Conservation (phyloP, 768 basidiomycete species). For the Suillus discolor region DNA sequence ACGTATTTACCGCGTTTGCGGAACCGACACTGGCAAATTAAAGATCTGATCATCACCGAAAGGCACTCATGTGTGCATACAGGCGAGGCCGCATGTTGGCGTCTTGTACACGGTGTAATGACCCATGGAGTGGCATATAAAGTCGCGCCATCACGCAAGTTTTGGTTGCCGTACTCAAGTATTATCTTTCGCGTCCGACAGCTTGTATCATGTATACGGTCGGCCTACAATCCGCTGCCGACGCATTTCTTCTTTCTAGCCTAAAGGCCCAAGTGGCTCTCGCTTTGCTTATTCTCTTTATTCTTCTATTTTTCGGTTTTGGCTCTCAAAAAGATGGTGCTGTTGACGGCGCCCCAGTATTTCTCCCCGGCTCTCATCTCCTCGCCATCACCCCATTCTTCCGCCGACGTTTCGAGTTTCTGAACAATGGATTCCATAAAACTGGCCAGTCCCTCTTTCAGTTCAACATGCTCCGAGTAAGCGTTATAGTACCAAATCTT, state of each 20-base stretch:
- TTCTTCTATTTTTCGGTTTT: constrained; percentile 41
- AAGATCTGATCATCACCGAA: constrained; percentile 13
- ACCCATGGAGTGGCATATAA: constrained; percentile 1
- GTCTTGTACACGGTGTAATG: not conserved
- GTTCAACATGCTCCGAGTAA: constrained; percentile 67
- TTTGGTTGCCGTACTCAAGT: constrained; percentile 24
- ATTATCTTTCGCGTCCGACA: constrained; percentile 29
- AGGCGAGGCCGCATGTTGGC: constrained; percentile 6
- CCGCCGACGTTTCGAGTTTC: constrained; percentile 67
- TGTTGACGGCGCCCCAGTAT: constrained; percentile 49
- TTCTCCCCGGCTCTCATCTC: constrained; percentile 59
- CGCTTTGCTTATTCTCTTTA: constrained; percentile 35
- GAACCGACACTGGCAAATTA: constrained; percentile 24
- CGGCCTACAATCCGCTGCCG: constrained; percentile 41
- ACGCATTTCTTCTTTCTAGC: constrained; percentile 37
- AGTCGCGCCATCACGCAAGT: constrained; percentile 4
- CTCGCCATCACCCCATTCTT: constrained; percentile 70
- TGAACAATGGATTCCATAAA: constrained; percentile 70
- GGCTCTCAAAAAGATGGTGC: constrained; percentile 44
- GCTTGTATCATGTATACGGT: constrained; percentile 42
- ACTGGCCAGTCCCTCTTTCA: constrained; percentile 69
- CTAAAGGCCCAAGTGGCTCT: constrained; percentile 36
- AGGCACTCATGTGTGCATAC: constrained; percentile 3
- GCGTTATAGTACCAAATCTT: constrained; percentile 25
- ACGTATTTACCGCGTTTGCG: constrained; percentile 18